Conservation (phyloP, 2,329 filamentous ascomycete genomes). For the Hyphodiscus sp. region DNA sequence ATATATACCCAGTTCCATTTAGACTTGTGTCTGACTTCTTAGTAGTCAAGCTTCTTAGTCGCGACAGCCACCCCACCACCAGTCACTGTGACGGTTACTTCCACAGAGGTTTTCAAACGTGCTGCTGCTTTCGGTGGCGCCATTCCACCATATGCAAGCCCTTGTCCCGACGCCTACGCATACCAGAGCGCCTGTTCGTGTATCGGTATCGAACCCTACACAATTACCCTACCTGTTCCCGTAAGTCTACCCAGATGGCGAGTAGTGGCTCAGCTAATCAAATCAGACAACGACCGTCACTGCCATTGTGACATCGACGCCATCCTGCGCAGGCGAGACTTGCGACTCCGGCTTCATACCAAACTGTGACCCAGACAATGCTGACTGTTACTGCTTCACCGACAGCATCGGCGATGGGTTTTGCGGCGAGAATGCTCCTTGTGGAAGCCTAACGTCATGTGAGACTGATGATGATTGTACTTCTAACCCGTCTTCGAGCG, state of each 20-base stretch:
- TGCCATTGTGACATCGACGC: slow-evolving; percentile 2
- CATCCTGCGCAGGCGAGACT: slow-evolving; percentile 12
- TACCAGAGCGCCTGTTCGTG: slow-evolving; percentile 10
- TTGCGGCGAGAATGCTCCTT: slow-evolving; percentile 20
- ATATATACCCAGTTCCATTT: not conserved
- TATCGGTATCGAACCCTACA: not conserved
- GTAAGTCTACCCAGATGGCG: not conserved
- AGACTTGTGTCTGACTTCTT: not conserved
- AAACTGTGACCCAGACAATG: slow-evolving; percentile 7
- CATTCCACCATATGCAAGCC: slow-evolving; percentile 7
- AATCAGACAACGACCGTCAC: not conserved
- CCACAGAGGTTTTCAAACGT: no score
- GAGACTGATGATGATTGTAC: slow-evolving; percentile 14
- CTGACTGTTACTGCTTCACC: slow-evolving; percentile 19
- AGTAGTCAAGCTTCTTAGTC: not conserved
- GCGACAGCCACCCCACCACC: not conserved
- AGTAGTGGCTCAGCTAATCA: not conserved
- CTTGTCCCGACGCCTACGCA: not conserved
- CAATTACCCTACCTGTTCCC: not conserved
- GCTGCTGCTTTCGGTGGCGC: not conserved
- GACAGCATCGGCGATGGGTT: slow-evolving; percentile 8
- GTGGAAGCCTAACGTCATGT: slow-evolving; percentile 13
- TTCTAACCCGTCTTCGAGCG: not conserved
- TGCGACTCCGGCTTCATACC: slow-evolving; percentile 12
- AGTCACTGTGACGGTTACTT: not conserved